phyloP scores from a whole-genome alignment of 2,329 filamentous ascomycete species.

The Nigrograna mackinnonii region DNA sequence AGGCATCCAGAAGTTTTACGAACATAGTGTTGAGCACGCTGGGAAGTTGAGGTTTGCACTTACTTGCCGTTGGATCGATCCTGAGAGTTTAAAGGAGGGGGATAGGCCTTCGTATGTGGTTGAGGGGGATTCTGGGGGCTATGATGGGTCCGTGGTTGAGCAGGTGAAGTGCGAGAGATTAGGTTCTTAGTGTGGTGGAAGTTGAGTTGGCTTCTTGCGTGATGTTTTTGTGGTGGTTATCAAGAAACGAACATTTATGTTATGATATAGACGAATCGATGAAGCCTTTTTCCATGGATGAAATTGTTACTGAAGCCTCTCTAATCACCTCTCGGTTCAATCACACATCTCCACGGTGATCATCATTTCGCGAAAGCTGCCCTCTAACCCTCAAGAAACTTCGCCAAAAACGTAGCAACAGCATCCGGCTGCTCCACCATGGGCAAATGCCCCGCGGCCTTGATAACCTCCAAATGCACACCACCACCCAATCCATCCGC shows the following conservation, averaged over 20 bases:
- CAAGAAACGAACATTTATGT: no score
- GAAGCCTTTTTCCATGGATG: no score
- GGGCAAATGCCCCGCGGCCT: constrained; percentile 76
- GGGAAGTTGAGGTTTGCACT: constrained; percentile 61
- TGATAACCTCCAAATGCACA: constrained; percentile 66
- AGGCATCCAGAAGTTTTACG: constrained; percentile 62
- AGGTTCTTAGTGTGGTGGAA: no score
- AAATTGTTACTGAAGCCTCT: no score
- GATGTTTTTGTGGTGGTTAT: no score
- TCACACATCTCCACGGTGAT: no score
- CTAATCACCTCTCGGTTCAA: no score
- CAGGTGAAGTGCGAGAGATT: no score
- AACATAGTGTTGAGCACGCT: constrained; percentile 59
- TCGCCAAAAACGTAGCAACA: constrained; percentile 67
- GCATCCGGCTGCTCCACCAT: constrained; percentile 76
- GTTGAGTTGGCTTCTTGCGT: no score
- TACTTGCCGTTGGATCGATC: constrained; percentile 58
- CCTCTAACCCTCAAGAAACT: constrained; percentile 53
- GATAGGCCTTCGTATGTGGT: constrained; percentile 45
- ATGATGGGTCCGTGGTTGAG: constrained; percentile 32
- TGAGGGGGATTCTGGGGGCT: constrained; percentile 32
- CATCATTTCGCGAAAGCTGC: no score
- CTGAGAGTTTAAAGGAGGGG: constrained; percentile 43
- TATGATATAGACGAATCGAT: no score
- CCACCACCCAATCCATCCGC: constrained; percentile 49